Evolutionary conservation across 106 monocot species (phyloP), one percentile per base, ranked within the genome.

Genomic region (Posidonia australis): DNA sequence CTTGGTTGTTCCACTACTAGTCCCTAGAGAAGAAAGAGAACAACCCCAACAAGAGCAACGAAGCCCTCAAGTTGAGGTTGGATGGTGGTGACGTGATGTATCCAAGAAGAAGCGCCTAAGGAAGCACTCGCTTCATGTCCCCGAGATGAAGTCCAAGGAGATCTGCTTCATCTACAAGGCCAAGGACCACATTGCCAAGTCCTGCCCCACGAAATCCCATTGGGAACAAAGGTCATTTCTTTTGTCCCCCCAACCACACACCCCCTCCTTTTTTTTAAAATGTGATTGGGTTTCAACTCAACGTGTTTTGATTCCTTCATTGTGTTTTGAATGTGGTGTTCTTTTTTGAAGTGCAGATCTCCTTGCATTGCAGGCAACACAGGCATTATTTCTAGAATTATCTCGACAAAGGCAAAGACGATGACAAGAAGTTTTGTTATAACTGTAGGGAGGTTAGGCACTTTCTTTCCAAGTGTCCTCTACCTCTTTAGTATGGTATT

Each of bases 381-480:
- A 91, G 98, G 7, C 98, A 98, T 71, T 87, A 85, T 65, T 76
- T 98, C 21, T 84, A 85, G 73, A 87, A 91, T 70, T 98, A 91
- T 65, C 73, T 85, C 5, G 72, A 83, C 16, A 98, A 85, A 71
- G 58, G 42, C 41, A 85, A 80, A 60, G 54, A 46, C n/a, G 44
- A 3, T 51, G 72, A 73, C n/a, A 76, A 72, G 61, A 98, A 98
- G 53, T 71, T 78, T 11, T 98, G 98, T 60, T 98, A 98, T 58
- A 98, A 98, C 65, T 98, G 98, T 74, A 91, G 98, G 57, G 85
- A 87, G 71, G 52, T 10, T 58, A 85, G 91, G 0, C 98, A 98
- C 73, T 76, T 87, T 48, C 83, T 91, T 49, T 80, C 77, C 2
- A 91, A 78, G 48, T 98, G 98, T 65, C 72, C 79, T 69, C 60